Percentiles rank a stretch among this genome's conserved stretches.
Conservation (phyloP, 495 filamentous ascomycete species). For the Podospora tetraspora region DNA sequence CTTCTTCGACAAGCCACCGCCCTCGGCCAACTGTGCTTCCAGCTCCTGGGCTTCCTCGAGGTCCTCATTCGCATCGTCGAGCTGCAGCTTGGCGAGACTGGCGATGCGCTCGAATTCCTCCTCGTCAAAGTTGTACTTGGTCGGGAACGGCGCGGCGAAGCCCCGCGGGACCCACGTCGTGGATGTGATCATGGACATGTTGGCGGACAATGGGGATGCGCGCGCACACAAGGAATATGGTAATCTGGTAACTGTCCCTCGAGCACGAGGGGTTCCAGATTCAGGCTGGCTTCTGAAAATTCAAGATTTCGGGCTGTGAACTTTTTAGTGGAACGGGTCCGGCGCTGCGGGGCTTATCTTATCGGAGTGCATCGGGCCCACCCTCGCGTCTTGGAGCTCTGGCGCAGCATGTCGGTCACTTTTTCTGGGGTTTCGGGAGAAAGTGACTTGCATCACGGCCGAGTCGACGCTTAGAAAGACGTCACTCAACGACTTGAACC, state of each 20-base stretch:
- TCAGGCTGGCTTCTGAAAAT: slow-evolving; percentile 8
- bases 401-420: slow-evolving; percentile 5
- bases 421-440: background rate
- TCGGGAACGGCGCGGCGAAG: slow-evolving; percentile 85
- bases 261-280: background rate
- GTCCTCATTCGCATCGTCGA: slow-evolving; percentile 88
- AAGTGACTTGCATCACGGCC: background rate
- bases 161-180: slow-evolving; percentile 92
- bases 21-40: slow-evolving; percentile 15
- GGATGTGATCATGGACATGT: slow-evolving; percentile 80
- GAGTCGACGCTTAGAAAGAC: background rate
- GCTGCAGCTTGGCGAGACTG: slow-evolving; percentile 77
- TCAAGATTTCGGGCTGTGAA: slow-evolving; percentile 24
- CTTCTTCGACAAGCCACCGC: slow-evolving; percentile 20
- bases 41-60: slow-evolving; percentile 60
- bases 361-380: slow-evolving; percentile 16
- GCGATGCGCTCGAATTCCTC: slow-evolving; percentile 89
- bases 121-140: slow-evolving; percentile 87
- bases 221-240: background rate
- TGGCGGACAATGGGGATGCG: slow-evolving; percentile 8
- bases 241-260: background rate
- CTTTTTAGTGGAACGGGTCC: slow-evolving; percentile 33
- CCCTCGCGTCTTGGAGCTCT: background rate
- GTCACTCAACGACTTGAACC: too few species aligned
- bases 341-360: slow-evolving; percentile 33